These are phyloP conservation scores for Cornus florida DNA, from an alignment of 148 eudicot genomes.

Conservation along the genomic window DNA sequence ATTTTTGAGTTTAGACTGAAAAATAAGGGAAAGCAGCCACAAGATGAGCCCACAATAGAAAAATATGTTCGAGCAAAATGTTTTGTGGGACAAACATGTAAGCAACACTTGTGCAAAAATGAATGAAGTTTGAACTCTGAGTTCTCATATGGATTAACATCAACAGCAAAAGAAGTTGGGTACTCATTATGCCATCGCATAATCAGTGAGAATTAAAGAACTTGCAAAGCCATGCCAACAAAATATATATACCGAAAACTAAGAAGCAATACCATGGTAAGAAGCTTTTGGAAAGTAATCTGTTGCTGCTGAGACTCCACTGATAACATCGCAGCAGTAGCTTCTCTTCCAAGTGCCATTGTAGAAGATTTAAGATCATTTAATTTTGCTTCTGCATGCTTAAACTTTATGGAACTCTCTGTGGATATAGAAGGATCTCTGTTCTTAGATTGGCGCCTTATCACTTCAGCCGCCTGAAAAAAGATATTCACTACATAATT, in stretches of 20 bases:
- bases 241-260: background rate
- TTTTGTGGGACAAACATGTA: background rate
- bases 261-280: slow-evolving; percentile 52
- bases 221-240: background rate
- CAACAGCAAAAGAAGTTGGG: no score
- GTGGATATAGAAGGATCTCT: slow-evolving; percentile 42
- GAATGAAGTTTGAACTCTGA: background rate
- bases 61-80: background rate
- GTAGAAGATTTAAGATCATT: slow-evolving; percentile 64
- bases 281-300: slow-evolving; percentile 66
- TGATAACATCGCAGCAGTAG: slow-evolving; percentile 72
- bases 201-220: background rate
- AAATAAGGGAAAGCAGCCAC: no score
- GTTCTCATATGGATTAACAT: no score
- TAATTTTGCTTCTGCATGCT: slow-evolving; percentile 67
- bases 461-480: slow-evolving; percentile 70
- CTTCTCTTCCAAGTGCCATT: slow-evolving; percentile 75
- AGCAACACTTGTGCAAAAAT: background rate
- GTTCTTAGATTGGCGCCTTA: slow-evolving; percentile 55
- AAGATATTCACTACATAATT: background rate
- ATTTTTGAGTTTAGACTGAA: no score
- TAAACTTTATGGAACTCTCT: slow-evolving; percentile 57
- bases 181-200: background rate
- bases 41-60: no score
- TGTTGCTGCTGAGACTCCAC: slow-evolving; percentile 84